Conservation (phyloP, 73 alveolate genomes). For the Uronychia binucleata region DNA sequence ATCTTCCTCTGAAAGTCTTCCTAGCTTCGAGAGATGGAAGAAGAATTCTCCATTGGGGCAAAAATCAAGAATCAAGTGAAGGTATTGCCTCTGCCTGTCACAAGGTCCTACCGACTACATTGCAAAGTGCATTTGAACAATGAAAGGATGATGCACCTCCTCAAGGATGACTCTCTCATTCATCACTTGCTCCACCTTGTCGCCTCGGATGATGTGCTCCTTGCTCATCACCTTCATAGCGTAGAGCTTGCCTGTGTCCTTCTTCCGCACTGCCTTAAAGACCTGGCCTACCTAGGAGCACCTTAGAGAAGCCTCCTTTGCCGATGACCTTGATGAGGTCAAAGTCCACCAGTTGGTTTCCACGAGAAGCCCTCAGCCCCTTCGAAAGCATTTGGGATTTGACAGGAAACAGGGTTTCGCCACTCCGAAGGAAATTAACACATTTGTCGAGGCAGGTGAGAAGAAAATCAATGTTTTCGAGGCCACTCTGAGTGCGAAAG, state of each 20-base stretch:
- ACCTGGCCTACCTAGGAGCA: slow-evolving; percentile 31
- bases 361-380: neutral
- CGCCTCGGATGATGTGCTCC: slow-evolving; percentile 39
- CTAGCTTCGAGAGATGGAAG: slow-evolving; percentile 61
- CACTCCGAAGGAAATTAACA: neutral
- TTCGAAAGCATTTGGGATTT: neutral
- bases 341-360: slow-evolving; percentile 30
- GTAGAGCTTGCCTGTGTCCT: slow-evolving; percentile 59
- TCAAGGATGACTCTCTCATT: slow-evolving; percentile 56
- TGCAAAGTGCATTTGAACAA: slow-evolving; percentile 35
- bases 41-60: slow-evolving; percentile 71
- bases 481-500: neutral
- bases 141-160: slow-evolving; percentile 35
- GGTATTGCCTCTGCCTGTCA: slow-evolving; percentile 28
- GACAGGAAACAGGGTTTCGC: neutral
- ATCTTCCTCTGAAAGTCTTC: slow-evolving; percentile 62
- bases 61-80: slow-evolving; percentile 48
- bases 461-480: neutral
- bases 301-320: slow-evolving; percentile 86
- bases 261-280: slow-evolving; percentile 14
- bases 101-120: slow-evolving; percentile 29
- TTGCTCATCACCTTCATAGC: slow-evolving; percentile 74
- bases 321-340: slow-evolving; percentile 78
- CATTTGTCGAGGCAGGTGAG: neutral
- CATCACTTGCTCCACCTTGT: slow-evolving; percentile 46